Evolutionary conservation across 75 land plant genomes (phyloP), one percentile per base, ranked within the genome.

Genomic region (Pinus tabuliformis): DNA sequence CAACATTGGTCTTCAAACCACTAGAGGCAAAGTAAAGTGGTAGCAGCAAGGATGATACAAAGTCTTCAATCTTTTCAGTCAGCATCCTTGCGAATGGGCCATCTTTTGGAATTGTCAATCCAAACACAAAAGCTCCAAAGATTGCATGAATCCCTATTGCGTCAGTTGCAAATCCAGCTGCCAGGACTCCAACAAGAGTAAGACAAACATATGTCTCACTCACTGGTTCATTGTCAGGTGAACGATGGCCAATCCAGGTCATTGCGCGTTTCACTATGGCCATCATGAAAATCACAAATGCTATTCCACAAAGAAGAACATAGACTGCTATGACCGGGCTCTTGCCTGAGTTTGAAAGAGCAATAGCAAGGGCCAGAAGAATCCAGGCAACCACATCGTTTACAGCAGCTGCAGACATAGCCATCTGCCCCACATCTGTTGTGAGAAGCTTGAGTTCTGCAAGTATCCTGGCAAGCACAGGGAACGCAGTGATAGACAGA

Each of bases 361-460:
- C 91, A 22, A 90, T 86, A 17, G 91, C 92, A n/a, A 88, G 85
- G 21, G 91, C 92, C 14, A 90, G 76, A 3, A 85, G 79, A 21
- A 90, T 73, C 92, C 92, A 90, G 4, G 92, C 92, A 28, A 79
- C 92, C 24, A 88, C 82, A 65, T 90, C 92, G 57, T 90, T 88
- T 57, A 85, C 84, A 6, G 92, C 91, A 21, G 92, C 92, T n/a
- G 91, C 92, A 16, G 92, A 86, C 85, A 90, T 88, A 56, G 91
- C 88, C 56, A 83, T 77, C 78, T 87, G 82, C 9, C 91, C 91
- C 28, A 89, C 76, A 13, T 82, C 74, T 15, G 91, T 89, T 24
- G 89, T 90, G 28, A 88, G 77, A 33, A 88, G 90, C 83, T 84
- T 88, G 42, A 84, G 74, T 75, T 90, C 92, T 17, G 92, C 91